Percentiles rank a stretch among this genome's conserved stretches.
Conservation (phyloP, 345 rosid genomes). For the Pugionium cornutum region DNA sequence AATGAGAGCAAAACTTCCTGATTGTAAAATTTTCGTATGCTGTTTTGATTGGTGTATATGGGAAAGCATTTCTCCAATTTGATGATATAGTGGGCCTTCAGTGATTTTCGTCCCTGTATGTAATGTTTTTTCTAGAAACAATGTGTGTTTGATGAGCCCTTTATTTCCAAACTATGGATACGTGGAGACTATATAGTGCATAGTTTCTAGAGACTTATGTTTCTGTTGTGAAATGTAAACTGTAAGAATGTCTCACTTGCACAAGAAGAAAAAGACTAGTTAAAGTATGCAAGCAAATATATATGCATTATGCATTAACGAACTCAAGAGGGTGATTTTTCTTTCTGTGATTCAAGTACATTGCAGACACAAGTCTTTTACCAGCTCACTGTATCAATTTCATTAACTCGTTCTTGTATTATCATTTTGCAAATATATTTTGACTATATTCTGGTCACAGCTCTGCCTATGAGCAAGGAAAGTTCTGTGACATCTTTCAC, state of each 20-base stretch:
- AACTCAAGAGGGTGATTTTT: conserved; percentile 5
- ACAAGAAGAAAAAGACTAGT: background rate
- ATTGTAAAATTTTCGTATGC: background rate
- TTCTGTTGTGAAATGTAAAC: background rate
- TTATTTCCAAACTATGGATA: background rate
- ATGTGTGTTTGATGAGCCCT: conserved; percentile 12
- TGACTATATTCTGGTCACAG: conserved; percentile 42
- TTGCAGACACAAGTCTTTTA: conserved; percentile 18
- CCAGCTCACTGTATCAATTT: conserved; percentile 6
- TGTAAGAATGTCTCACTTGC: conserved; percentile 1
- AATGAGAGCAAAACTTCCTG: background rate
- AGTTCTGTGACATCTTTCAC: conserved; percentile 78
- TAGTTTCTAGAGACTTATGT: conserved; percentile 14
- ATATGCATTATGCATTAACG: conserved; percentile 11
- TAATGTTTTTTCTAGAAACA: background rate
- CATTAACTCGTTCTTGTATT: background rate
- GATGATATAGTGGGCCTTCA: conserved; percentile 1
- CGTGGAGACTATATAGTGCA: conserved; percentile 4
- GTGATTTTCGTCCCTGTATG: background rate
- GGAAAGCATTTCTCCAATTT: background rate
- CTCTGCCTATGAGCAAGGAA: conserved; percentile 75
- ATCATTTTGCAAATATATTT: conserved; percentile 11
- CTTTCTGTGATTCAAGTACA: background rate
- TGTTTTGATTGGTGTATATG: background rate
- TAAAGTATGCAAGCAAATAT: background rate